These are phyloP conservation scores for Boletellus ananas DNA, from an alignment of 768 basidiomycete genomes.

Conservation along the genomic window DNA sequence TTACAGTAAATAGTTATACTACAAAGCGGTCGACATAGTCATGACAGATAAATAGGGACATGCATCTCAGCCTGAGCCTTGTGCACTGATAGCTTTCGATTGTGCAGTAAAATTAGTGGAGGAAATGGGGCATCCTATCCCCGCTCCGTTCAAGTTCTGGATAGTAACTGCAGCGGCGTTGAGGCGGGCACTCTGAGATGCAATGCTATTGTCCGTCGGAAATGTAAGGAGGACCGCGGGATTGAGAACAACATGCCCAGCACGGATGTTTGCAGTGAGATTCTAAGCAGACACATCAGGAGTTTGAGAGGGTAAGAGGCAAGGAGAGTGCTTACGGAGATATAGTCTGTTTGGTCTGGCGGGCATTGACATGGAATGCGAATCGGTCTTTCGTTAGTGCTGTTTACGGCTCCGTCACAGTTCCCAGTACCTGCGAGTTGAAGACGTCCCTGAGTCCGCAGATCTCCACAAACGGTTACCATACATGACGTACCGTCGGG, in stretches of 20 bases:
- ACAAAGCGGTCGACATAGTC: neutral
- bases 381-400: constrained; percentile 29
- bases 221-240: constrained; percentile 38
- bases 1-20: no score
- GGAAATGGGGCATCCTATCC: constrained; percentile 61
- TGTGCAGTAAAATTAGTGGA: constrained; percentile 59
- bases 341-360: constrained; percentile 24
- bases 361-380: constrained; percentile 37
- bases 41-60: neutral
- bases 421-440: constrained; percentile 31
- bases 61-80: constrained; percentile 8
- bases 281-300: constrained; percentile 18
- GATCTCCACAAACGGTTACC: neutral
- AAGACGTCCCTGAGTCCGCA: neutral
- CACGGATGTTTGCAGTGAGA: constrained; percentile 38
- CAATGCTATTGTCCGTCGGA: constrained; percentile 40
- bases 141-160: constrained; percentile 67
- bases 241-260: constrained; percentile 41
- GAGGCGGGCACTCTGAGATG: constrained; percentile 46
- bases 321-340: constrained; percentile 14
- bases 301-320: neutral
- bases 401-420: constrained; percentile 34
- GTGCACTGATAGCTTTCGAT: constrained; percentile 17
- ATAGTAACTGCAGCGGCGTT: constrained; percentile 58
- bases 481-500: constrained; percentile 54